phyloP scores from a whole-genome alignment of 805 yeast species.

The Yarrowia sp. region DNA sequence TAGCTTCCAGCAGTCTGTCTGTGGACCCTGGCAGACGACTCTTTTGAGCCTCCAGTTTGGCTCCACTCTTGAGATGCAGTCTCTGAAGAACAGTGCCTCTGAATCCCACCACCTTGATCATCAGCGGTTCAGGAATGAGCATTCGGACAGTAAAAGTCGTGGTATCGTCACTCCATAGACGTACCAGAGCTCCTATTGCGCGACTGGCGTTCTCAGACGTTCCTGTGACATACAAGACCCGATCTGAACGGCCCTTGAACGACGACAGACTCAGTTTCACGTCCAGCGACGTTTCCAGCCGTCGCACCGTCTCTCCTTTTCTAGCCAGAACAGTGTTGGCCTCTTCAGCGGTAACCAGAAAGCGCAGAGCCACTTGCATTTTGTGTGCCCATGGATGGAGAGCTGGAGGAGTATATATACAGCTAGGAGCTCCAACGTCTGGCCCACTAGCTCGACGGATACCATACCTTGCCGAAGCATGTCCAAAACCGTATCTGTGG shows the following conservation, averaged over 20 bases:
- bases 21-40: slow-evolving; percentile 1
- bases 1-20: background rate
- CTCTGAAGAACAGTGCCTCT: slow-evolving; percentile 1
- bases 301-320: slow-evolving; percentile 10
- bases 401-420: too few relatives aligned
- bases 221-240: slow-evolving; percentile 5
- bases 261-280: slow-evolving; percentile 15
- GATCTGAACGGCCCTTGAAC: background rate
- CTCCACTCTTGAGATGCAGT: slow-evolving; percentile 14
- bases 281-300: slow-evolving; percentile 5
- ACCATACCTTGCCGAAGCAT: background rate
- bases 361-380: slow-evolving; percentile 5
- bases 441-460: background rate
- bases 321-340: background rate
- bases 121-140: slow-evolving; percentile 23
- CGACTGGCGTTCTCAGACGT: slow-evolving; percentile 16
- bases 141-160: background rate
- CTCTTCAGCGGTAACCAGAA: slow-evolving; percentile 2
- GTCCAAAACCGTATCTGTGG: slow-evolving; percentile 13
- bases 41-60: slow-evolving; percentile 14
- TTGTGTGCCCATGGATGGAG: background rate
- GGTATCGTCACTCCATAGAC: slow-evolving; percentile 7
- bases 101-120: slow-evolving; percentile 15
- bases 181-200: slow-evolving; percentile 13
- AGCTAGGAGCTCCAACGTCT: background rate